Percentiles rank a stretch among this genome's conserved stretches.
Evolutionary conservation across 208 protist species (phyloP).

Genomic region (Jaenimonas drosophilae): DNA sequence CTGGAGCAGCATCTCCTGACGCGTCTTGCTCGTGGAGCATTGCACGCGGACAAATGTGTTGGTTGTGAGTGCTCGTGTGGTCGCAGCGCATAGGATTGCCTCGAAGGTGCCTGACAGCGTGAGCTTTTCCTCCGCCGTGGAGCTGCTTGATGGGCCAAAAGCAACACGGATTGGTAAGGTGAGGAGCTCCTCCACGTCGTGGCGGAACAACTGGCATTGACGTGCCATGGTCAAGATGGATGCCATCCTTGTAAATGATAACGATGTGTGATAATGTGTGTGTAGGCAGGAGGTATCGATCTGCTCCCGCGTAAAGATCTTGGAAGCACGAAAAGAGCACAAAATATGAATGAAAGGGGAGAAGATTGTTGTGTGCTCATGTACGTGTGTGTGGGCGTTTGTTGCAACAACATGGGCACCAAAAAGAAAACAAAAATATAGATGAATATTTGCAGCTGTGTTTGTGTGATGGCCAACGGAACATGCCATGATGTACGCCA

Average conservation of each 20-base stretch:
- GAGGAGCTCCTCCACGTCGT: constrained; percentile 51
- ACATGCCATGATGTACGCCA: neutral
- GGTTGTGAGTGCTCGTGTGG: too few relatives aligned
- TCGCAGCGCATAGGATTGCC: too few relatives aligned
- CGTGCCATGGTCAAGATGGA: constrained; percentile 30
- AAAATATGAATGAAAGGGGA: constrained; percentile 3
- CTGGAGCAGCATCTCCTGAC: too few relatives aligned
- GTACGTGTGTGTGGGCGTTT: neutral
- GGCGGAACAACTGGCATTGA: constrained; percentile 43
- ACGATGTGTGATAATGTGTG: neutral
- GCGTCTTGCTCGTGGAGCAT: too few relatives aligned
- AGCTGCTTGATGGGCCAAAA: too few relatives aligned
- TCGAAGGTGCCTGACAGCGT: too few relatives aligned
- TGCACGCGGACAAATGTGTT: too few relatives aligned
- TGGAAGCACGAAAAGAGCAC: neutral
- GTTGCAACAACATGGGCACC: neutral
- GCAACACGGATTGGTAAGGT: too few relatives aligned
- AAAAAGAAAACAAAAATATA: constrained; percentile 8
- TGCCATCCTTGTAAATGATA: constrained; percentile 18
- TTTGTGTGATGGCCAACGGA: neutral
- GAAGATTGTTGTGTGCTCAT: neutral
- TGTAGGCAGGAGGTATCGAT: too few relatives aligned
- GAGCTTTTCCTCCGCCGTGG: too few relatives aligned
- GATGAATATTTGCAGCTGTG: constrained; percentile 2
- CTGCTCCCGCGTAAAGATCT: too few relatives aligned